Conservation (phyloP, 202 grass and related monocot genomes). For the Cymbopogon flexuosus region DNA sequence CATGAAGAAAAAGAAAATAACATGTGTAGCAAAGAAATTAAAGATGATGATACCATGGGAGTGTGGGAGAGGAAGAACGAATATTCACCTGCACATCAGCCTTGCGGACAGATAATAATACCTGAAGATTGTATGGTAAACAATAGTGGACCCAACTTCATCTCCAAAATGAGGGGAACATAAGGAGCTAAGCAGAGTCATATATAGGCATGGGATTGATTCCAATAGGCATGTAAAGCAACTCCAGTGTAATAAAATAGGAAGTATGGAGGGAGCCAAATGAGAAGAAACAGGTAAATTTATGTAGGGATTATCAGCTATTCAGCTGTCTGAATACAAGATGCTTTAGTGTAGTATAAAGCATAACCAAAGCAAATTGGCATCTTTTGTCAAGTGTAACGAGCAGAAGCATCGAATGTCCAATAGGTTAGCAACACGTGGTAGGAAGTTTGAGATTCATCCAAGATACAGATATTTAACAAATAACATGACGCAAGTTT, state of each 20-base stretch:
- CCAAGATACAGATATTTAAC: not conserved
- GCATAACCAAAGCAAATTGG: not conserved
- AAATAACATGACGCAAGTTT: not conserved
- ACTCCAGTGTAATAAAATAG: not conserved
- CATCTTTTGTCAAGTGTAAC: not conserved
- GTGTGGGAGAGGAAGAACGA: not conserved
- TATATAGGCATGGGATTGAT: not conserved
- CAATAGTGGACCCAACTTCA: not conserved
- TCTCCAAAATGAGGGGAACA: not conserved
- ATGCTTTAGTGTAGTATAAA: not conserved
- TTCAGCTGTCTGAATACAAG: not conserved
- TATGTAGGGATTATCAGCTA: not conserved
- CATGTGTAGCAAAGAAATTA: not conserved
- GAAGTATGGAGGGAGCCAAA: not conserved
- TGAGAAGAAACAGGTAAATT: not conserved
- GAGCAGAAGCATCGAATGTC: not conserved
- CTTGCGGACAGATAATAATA: not conserved
- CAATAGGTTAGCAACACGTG: not conserved
- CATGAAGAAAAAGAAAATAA: not conserved
- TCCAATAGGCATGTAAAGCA: not conserved
- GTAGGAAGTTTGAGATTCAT: not conserved
- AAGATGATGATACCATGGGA: not conserved
- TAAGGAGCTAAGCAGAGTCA: not conserved
- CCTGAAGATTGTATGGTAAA: not conserved
- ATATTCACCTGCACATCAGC: not conserved